Conservation (phyloP, 2,329 filamentous ascomycete species). For the Leptosphaerulina australis region DNA sequence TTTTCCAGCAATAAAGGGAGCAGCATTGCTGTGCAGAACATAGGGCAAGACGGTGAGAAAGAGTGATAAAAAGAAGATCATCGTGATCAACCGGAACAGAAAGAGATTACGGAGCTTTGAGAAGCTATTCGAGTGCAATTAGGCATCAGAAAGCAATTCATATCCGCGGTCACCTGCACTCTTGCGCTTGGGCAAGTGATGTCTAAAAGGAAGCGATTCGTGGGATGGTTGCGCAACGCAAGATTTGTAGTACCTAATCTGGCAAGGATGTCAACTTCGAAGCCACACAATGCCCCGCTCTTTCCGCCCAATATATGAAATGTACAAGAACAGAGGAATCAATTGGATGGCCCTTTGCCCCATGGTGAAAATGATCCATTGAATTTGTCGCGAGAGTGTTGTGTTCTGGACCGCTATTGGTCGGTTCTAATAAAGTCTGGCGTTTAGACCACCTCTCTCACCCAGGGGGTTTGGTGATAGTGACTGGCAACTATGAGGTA, state of each 20-base stretch:
- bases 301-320: background rate
- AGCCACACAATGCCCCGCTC: constrained; percentile 1
- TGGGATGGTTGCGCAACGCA: background rate
- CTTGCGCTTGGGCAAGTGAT: background rate
- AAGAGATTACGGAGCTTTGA: background rate
- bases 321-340: background rate
- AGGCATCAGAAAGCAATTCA: background rate
- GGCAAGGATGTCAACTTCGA: background rate
- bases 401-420: constrained; percentile 23
- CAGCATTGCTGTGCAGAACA: constrained; percentile 23
- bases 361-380: constrained; percentile 20
- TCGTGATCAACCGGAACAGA: constrained; percentile 2
- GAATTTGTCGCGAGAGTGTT: constrained; percentile 19
- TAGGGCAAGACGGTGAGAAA: constrained; percentile 18
- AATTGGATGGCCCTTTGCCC: constrained; percentile 24
- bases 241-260: background rate
- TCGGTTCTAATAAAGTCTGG: background rate
- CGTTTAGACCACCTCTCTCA: background rate
- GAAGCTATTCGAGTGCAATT: background rate
- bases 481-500: too few relatives aligned
- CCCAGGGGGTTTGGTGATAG: background rate
- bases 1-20: constrained; percentile 25
- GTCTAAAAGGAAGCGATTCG: background rate
- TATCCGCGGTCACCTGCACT: too few relatives aligned
- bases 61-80: constrained; percentile 23